Conservation (phyloP, 345 rosid genomes). For the Brassica cretica region DNA sequence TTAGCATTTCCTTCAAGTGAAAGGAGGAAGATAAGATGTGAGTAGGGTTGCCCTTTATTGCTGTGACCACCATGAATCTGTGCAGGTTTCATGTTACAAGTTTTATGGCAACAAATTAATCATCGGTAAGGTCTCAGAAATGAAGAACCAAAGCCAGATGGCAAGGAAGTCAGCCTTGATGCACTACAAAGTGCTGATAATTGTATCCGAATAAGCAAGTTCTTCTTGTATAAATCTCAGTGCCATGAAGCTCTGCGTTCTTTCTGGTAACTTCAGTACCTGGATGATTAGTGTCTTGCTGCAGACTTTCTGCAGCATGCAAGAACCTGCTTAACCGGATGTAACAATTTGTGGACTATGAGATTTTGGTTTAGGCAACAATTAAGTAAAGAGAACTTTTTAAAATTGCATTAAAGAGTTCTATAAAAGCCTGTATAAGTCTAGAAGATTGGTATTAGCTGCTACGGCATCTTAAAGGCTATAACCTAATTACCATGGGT, state of each 20-base stretch:
- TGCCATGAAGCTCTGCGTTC: conserved; percentile 69
- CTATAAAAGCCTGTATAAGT: background rate
- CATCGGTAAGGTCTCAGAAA: conserved; percentile 61
- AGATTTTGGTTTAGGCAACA: conserved; percentile 34
- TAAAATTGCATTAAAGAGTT: conserved; percentile 29
- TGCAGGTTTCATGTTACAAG: conserved; percentile 89
- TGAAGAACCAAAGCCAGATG: conserved; percentile 82
- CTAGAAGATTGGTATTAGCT: conserved; percentile 26
- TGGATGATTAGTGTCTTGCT: conserved; percentile 81
- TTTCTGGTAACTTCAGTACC: conserved; percentile 96
- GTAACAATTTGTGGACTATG: conserved; percentile 37
- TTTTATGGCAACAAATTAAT: conserved; percentile 65
- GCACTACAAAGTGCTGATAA: conserved; percentile 80
- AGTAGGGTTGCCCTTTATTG: conserved; percentile 59
- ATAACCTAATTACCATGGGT: conserved; percentile 22
- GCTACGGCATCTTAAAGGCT: conserved; percentile 31
- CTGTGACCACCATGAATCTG: conserved; percentile 81
- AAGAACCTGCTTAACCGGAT: conserved; percentile 47
- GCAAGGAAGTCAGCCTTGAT: conserved; percentile 79
- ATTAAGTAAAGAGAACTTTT: conserved; percentile 19
- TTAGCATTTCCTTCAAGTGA: conserved; percentile 37
- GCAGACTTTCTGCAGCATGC: conserved; percentile 54
- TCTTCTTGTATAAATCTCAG: conserved; percentile 54
- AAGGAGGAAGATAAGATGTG: conserved; percentile 51
- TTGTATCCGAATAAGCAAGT: conserved; percentile 58